Evolutionary conservation across 345 rosid genomes (phyloP).

Genomic region (Linum lewisii): DNA sequence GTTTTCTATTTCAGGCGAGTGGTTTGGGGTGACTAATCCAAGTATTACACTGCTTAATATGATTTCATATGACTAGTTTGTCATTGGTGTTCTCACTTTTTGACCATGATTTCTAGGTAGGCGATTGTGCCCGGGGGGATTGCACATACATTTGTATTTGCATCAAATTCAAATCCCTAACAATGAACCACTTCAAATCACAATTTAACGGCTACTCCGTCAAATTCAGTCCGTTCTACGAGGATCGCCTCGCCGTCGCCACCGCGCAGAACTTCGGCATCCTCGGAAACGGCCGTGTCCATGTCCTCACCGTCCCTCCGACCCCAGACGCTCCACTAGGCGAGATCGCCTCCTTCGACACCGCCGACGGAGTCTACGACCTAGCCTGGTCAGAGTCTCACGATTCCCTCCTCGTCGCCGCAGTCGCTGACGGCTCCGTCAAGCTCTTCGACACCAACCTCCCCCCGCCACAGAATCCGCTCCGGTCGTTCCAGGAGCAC

Average conservation of each 20-base stretch:
- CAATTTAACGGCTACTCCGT: slow-evolving; percentile 89
- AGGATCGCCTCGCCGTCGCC: slow-evolving; percentile 76
- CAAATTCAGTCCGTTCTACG: slow-evolving; percentile 82
- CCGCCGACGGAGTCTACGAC: slow-evolving; percentile 87
- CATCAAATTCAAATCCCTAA: slow-evolving; percentile 4
- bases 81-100: no score
- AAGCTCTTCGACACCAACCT: slow-evolving; percentile 75
- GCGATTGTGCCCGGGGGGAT: no score
- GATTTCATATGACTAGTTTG: no score
- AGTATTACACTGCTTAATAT: no score
- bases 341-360: slow-evolving; percentile 55
- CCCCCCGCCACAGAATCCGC: slow-evolving; percentile 62
- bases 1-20: no score
- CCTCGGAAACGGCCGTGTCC: slow-evolving; percentile 87
- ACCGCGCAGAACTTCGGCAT: slow-evolving; percentile 93
- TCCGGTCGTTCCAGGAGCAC: slow-evolving; percentile 79
- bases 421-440: slow-evolving; percentile 74
- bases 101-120: no score
- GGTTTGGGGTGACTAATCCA: no score
- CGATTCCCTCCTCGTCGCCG: slow-evolving; percentile 78
- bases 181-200: slow-evolving; percentile 73
- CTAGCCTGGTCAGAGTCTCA: slow-evolving; percentile 91
- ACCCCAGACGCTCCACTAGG: slow-evolving; percentile 36
- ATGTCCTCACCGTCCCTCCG: slow-evolving; percentile 69
- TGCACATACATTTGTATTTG: no score